A percentile compares a stretch with the other conserved stretches of the same genome.
Evolutionary conservation across 345 rosid species (phyloP).

Genomic region (Citrus medica): DNA sequence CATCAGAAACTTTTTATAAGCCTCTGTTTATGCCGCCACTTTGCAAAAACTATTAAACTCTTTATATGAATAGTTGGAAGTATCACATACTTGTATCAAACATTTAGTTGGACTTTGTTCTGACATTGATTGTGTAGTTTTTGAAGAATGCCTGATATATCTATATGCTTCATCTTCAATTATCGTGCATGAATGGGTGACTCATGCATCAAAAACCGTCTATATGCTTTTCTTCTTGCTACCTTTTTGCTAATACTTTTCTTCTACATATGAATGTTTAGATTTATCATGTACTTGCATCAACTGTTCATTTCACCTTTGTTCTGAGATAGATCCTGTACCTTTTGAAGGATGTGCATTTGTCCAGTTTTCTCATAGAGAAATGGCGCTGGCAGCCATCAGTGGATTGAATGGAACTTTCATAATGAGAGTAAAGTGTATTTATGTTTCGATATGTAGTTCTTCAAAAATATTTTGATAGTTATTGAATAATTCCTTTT

Average conservation of each 20-base stretch:
- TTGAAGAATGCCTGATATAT: constrained; percentile 31
- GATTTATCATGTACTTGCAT: not conserved
- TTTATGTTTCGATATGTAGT: constrained; percentile 8
- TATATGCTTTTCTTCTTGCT: not conserved
- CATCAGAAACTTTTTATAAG: not conserved
- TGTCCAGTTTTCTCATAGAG: constrained; percentile 63
- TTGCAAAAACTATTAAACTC: not conserved
- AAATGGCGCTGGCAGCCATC: constrained; percentile 87
- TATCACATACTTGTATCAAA: not conserved
- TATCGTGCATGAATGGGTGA: not conserved
- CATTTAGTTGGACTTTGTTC: constrained; percentile 2
- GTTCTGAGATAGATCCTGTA: constrained; percentile 18
- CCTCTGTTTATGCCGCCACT: not conserved
- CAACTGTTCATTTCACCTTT: not conserved
- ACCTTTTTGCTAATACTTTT: not conserved
- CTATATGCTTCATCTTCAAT: not conserved
- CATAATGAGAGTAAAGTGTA: constrained; percentile 62
- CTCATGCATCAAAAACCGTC: not conserved
- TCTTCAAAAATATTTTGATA: constrained; percentile 12
- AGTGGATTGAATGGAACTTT: constrained; percentile 67
- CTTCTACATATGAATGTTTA: not conserved
- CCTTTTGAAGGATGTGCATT: constrained; percentile 74
- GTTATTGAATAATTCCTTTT: constrained; percentile 8
- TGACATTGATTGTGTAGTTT: constrained; percentile 20
- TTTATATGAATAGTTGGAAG: not conserved